phyloP scores from a whole-genome alignment of 805 yeast species.

The Saturnispora hagleri region DNA sequence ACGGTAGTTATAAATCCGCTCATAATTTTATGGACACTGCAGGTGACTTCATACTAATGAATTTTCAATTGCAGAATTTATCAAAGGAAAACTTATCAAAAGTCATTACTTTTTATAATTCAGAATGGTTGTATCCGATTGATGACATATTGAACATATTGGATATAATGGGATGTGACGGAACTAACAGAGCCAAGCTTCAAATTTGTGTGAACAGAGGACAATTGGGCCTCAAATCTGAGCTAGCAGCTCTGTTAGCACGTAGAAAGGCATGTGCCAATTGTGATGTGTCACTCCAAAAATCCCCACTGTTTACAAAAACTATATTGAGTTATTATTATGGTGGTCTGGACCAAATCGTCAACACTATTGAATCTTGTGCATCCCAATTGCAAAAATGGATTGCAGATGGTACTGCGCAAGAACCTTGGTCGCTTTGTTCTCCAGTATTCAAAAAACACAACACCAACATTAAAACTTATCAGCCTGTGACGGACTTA shows the following conservation, averaged over 20 bases:
- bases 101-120: slow-evolving; percentile 19
- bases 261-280: slow-evolving; percentile 7
- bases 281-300: slow-evolving; percentile 13
- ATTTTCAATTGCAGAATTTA: slow-evolving; percentile 28
- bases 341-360: slow-evolving; percentile 46
- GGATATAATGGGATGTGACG: slow-evolving; percentile 27
- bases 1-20: slow-evolving; percentile 38
- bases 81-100: slow-evolving; percentile 5
- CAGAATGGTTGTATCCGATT: slow-evolving; percentile 36
- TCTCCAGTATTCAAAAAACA: slow-evolving; percentile 15
- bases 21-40: slow-evolving; percentile 52
- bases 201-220: slow-evolving; percentile 49
- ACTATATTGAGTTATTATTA: slow-evolving; percentile 38
- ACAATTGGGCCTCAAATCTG: slow-evolving; percentile 39
- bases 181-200: slow-evolving; percentile 27
- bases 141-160: slow-evolving; percentile 36
- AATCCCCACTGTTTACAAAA: slow-evolving; percentile 37
- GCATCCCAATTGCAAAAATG: slow-evolving; percentile 30
- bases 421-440: slow-evolving; percentile 30
- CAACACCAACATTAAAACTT: not conserved
- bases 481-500: not conserved
- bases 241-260: slow-evolving; percentile 23
- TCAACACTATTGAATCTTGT: slow-evolving; percentile 32
- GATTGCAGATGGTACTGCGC: slow-evolving; percentile 26
- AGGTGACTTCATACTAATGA: slow-evolving; percentile 48